phyloP scores from a whole-genome alignment of 1,284 basidiomycete genomes.

The Leccinum variabile region DNA sequence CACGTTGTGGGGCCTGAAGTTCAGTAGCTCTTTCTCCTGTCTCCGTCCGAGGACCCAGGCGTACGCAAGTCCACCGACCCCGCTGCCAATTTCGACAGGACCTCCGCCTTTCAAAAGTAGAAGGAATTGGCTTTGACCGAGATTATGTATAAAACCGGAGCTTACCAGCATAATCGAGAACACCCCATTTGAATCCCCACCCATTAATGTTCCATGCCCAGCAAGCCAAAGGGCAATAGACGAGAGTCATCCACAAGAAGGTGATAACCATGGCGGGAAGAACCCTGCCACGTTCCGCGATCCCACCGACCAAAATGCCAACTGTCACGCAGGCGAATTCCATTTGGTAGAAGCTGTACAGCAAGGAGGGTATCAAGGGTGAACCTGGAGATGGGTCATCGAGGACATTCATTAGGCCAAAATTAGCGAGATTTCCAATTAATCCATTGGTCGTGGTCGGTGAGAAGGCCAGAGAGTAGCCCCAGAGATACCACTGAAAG shows the following conservation, averaged over 20 bases:
- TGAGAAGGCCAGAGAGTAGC: conserved; percentile 83
- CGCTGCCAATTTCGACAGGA: conserved; percentile 92
- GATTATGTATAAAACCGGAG: conserved; percentile 6
- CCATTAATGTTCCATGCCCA: conserved; percentile 80
- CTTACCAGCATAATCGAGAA: conserved; percentile 79
- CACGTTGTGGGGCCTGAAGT: conserved; percentile 94
- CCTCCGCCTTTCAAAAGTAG: conserved; percentile 64
- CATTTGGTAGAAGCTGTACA: conserved; percentile 89
- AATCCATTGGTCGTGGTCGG: conserved; percentile 73
- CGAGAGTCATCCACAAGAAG: conserved; percentile 84
- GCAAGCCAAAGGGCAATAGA: conserved; percentile 79
- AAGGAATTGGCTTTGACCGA: neutral
- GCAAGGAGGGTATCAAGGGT: conserved; percentile 65
- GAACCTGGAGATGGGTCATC: conserved; percentile 77
- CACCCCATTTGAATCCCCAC: conserved; percentile 90
- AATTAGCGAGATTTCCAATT: conserved; percentile 76
- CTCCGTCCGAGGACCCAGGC: conserved; percentile 80
- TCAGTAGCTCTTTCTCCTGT: conserved; percentile 78
- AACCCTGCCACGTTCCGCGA: conserved; percentile 87
- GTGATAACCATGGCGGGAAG: conserved; percentile 87
- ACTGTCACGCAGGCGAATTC: conserved; percentile 82
- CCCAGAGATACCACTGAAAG: conserved; percentile 91
- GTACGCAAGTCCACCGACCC: conserved; percentile 84
- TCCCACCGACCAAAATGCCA: conserved; percentile 74
- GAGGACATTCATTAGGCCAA: conserved; percentile 73